Conservation (phyloP, 495 filamentous ascomycete genomes). For the Talaromyces nanjingensis region DNA sequence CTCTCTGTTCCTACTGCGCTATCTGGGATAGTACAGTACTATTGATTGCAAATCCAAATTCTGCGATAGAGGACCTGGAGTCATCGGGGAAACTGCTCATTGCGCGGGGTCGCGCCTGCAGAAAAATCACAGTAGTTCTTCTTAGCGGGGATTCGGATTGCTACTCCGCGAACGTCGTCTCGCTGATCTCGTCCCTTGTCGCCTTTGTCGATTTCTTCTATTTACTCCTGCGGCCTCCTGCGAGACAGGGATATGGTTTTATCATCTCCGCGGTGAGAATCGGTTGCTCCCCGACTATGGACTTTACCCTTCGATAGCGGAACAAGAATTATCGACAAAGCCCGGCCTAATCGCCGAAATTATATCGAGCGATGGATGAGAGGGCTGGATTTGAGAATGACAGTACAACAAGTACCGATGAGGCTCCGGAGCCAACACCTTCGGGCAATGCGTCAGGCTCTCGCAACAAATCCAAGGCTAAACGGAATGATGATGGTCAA, state of each 20-base stretch:
- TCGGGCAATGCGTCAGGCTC: not conserved
- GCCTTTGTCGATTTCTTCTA: not conserved
- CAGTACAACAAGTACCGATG: not conserved
- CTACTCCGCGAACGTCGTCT: not conserved
- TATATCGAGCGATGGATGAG: not conserved
- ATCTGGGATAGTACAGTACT: not conserved
- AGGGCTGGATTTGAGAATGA: not conserved
- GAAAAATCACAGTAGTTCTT: not conserved
- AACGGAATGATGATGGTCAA: conserved; percentile 27
- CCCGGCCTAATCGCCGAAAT: not conserved
- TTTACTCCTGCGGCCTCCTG: not conserved
- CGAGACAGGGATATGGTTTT: not conserved
- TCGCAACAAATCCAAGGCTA: conserved; percentile 16
- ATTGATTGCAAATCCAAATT: not conserved
- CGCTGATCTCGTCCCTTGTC: not conserved
- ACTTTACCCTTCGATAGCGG: not conserved
- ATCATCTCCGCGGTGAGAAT: not conserved
- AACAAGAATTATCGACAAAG: not conserved
- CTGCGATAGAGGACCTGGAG: not conserved
- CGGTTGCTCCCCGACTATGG: not conserved
- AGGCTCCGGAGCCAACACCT: not conserved
- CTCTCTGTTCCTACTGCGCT: not conserved
- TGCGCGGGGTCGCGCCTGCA: not conserved
- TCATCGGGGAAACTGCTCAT: not conserved
- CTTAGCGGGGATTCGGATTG: not conserved